A percentile compares a stretch with the other conserved stretches of the same genome.
Evolutionary conservation across 768 basidiomycete genomes (phyloP).

Genomic region (Leucocoprinus sp.): DNA sequence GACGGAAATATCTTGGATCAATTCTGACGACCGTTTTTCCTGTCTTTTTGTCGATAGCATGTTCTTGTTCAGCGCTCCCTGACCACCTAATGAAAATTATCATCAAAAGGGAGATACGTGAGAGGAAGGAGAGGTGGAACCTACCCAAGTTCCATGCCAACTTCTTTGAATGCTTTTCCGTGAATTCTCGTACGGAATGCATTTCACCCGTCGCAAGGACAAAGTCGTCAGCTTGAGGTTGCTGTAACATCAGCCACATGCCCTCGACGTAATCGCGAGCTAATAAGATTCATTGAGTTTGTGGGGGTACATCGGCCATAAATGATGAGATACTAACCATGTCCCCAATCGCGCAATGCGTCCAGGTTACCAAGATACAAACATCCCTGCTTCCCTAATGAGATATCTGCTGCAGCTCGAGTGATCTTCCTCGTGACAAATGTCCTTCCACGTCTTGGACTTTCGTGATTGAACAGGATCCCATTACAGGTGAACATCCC

Average conservation of each 20-base stretch:
- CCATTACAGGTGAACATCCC: slow-evolving; percentile 96
- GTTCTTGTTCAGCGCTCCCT: slow-evolving; percentile 66
- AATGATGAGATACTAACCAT: slow-evolving; percentile 47
- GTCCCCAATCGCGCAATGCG: slow-evolving; percentile 96
- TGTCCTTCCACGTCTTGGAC: slow-evolving; percentile 86
- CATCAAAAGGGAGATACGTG: slow-evolving; percentile 3
- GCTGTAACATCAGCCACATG: slow-evolving; percentile 97
- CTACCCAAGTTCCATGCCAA: slow-evolving; percentile 62
- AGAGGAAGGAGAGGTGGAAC: slow-evolving; percentile 14
- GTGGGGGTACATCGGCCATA: background rate
- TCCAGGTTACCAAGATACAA: slow-evolving; percentile 93
- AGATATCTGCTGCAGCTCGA: slow-evolving; percentile 88
- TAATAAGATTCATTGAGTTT: slow-evolving; percentile 17
- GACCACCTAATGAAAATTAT: slow-evolving; percentile 52
- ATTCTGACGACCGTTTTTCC: slow-evolving; percentile 73
- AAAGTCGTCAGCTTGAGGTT: slow-evolving; percentile 75
- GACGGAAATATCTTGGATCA: slow-evolving; percentile 88
- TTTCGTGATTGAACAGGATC: slow-evolving; percentile 98
- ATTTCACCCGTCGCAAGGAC: slow-evolving; percentile 96
- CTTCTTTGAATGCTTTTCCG: slow-evolving; percentile 76
- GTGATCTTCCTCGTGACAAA: slow-evolving; percentile 96
- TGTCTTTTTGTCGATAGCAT: slow-evolving; percentile 64
- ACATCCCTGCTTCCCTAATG: slow-evolving; percentile 80
- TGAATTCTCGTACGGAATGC: slow-evolving; percentile 88
- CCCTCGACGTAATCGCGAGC: slow-evolving; percentile 92